Evolutionary conservation across 83 land plant species (phyloP).

Genomic region (Picea abies): DNA sequence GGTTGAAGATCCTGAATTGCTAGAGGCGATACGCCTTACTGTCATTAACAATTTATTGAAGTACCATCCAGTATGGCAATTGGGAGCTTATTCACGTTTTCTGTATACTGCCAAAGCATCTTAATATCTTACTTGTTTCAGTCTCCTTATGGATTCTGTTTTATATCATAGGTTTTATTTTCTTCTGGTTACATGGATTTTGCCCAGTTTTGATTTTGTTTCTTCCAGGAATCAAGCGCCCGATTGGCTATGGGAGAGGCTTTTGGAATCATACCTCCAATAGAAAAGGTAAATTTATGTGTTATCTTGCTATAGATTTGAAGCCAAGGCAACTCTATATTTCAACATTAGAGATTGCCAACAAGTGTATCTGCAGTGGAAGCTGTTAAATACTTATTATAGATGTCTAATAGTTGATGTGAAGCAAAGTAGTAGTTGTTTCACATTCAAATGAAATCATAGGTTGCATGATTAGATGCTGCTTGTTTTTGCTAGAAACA

Average conservation of each 20-base stretch:
- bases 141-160: too few relatives aligned
- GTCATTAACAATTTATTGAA: slow-evolving; percentile 73
- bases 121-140: too few relatives aligned
- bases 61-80: slow-evolving; percentile 50
- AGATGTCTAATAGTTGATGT: neutral
- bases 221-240: too few relatives aligned
- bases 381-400: neutral
- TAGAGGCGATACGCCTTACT: slow-evolving; percentile 85
- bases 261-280: too few relatives aligned
- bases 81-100: too few relatives aligned
- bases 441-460: neutral
- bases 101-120: too few relatives aligned
- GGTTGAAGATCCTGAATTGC: slow-evolving; percentile 77
- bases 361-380: neutral
- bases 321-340: neutral
- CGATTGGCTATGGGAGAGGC: too few relatives aligned
- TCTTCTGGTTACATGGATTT: neutral
- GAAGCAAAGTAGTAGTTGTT: neutral
- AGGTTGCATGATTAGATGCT: too few relatives aligned
- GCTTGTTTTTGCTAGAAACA: too few relatives aligned
- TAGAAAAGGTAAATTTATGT: slow-evolving; percentile 36
- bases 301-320: neutral
- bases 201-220: too few relatives aligned
- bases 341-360: neutral
- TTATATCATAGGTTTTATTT: neutral